A percentile compares a stretch with the other conserved stretches of the same genome.
Evolutionary conservation across 345 rosid genomes (phyloP).

Genomic region (Stellera chamaejasme): DNA sequence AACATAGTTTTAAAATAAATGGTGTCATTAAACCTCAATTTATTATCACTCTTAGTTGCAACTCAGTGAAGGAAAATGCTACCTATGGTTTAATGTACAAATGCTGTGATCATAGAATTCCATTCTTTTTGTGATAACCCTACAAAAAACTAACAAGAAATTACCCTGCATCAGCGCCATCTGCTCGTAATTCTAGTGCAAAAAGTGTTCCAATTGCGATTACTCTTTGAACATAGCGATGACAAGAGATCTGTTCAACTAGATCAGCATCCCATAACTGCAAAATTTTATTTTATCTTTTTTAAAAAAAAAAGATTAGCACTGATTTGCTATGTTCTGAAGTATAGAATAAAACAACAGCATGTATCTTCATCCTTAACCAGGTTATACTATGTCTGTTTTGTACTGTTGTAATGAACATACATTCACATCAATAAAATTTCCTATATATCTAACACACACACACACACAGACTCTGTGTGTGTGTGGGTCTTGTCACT

Average conservation of each 20-base stretch:
- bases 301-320: neutral
- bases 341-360: neutral
- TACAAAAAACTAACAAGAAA: conserved; percentile 7
- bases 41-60: too few relatives aligned
- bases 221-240: conserved; percentile 68
- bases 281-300: conserved; percentile 21
- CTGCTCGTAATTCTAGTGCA: conserved; percentile 65
- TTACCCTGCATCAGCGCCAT: conserved; percentile 68
- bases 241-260: conserved; percentile 56
- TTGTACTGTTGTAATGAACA: too few relatives aligned
- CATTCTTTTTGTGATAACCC: too few relatives aligned
- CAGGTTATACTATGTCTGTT: neutral
- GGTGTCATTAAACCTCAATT: too few relatives aligned
- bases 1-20: too few relatives aligned
- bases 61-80: too few relatives aligned
- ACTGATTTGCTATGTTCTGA: neutral
- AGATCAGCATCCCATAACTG: conserved; percentile 79
- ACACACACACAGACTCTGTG: too few relatives aligned
- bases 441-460: too few relatives aligned
- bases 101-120: too few relatives aligned
- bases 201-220: conserved; percentile 72
- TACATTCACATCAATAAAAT: too few relatives aligned
- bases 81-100: too few relatives aligned
- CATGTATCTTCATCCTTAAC: neutral
- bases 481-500: too few relatives aligned